phyloP scores from a whole-genome alignment of 2,329 filamentous ascomycete genomes.

The Pseudofabraea citricarpa region DNA sequence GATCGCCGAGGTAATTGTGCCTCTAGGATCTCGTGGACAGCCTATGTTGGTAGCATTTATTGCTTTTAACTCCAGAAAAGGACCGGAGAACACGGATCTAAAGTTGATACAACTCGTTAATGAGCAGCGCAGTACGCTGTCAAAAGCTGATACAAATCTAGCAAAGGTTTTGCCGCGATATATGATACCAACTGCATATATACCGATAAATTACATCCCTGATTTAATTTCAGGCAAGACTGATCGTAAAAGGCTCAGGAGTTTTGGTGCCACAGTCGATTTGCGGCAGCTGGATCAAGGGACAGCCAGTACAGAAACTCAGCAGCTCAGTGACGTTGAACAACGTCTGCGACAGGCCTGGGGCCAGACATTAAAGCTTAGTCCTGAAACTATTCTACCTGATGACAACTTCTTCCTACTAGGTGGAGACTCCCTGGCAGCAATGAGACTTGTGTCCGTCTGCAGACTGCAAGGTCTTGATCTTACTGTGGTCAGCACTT shows the following conservation, averaged over 20 bases:
- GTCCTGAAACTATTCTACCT: not conserved
- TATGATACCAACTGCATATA: conserved; percentile 28
- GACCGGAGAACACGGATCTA: conserved; percentile 14
- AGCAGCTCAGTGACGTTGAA: conserved; percentile 3
- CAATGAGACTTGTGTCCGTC: conserved; percentile 29
- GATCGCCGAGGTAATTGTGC: conserved; percentile 28
- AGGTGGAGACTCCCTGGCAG: conserved; percentile 41
- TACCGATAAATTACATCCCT: conserved; percentile 25
- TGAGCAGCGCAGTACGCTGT: conserved; percentile 26
- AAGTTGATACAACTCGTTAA: conserved; percentile 4
- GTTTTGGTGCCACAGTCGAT: conserved; percentile 8
- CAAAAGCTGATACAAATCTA: conserved; percentile 6
- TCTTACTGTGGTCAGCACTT: conserved; percentile 35
- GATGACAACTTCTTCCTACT: conserved; percentile 38
- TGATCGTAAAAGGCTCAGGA: conserved; percentile 31
- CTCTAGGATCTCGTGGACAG: conserved; percentile 21
- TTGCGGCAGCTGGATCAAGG: conserved; percentile 14
- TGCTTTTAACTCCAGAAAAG: conserved; percentile 10
- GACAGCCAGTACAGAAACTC: not conserved
- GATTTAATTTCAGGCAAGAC: conserved; percentile 27
- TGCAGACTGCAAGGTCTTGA: conserved; percentile 20
- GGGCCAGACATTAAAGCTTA: conserved; percentile 6
- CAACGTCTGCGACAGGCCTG: conserved; percentile 4
- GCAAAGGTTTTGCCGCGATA: conserved; percentile 29
- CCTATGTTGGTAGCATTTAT: conserved; percentile 31